Percentiles rank a stretch among this genome's conserved stretches.
These are phyloP conservation scores for Penicillium verhagenii DNA, from an alignment of 495 filamentous ascomycete species.

Conservation along the genomic window DNA sequence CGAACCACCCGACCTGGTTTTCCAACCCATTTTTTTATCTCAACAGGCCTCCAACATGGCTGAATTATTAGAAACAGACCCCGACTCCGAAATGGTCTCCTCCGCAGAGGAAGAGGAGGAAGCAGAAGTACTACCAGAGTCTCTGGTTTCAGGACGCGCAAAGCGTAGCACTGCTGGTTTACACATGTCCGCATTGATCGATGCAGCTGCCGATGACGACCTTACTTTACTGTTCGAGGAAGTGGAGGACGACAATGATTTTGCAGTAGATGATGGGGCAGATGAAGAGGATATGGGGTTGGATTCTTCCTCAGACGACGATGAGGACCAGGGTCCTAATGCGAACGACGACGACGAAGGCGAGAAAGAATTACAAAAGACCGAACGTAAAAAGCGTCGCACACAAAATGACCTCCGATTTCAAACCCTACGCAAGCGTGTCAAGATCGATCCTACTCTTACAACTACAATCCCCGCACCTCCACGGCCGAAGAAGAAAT, in stretches of 20 bases:
- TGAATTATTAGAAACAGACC: conserved; percentile 32
- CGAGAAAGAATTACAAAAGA: conserved; percentile 66
- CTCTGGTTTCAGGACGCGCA: conserved; percentile 71
- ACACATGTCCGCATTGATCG: conserved; percentile 75
- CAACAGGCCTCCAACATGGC: conserved; percentile 12
- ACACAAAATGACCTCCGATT: conserved; percentile 54
- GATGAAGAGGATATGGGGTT: conserved; percentile 75
- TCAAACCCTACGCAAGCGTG: conserved; percentile 54
- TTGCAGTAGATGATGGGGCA: conserved; percentile 65
- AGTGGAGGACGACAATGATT: conserved; percentile 82
- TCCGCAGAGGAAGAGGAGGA: conserved; percentile 38
- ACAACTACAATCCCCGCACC: conserved; percentile 45
- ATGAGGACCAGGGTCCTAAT: conserved; percentile 67
- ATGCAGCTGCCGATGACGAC: conserved; percentile 73
- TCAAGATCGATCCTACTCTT: conserved; percentile 62
- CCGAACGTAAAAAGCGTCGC: conserved; percentile 75
- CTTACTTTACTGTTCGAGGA: conserved; percentile 80
- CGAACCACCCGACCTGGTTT: background rate
- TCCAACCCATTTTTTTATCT: background rate
- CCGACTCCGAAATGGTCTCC: conserved; percentile 27
- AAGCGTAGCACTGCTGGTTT: conserved; percentile 86
- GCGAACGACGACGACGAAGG: conserved; percentile 57
- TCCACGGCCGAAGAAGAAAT: conserved; percentile 85
- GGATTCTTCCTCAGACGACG: conserved; percentile 79
- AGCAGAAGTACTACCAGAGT: conserved; percentile 55